Evolutionary conservation across 129 eudicot species (phyloP).

Genomic region (Heracleum sosnowskyi): DNA sequence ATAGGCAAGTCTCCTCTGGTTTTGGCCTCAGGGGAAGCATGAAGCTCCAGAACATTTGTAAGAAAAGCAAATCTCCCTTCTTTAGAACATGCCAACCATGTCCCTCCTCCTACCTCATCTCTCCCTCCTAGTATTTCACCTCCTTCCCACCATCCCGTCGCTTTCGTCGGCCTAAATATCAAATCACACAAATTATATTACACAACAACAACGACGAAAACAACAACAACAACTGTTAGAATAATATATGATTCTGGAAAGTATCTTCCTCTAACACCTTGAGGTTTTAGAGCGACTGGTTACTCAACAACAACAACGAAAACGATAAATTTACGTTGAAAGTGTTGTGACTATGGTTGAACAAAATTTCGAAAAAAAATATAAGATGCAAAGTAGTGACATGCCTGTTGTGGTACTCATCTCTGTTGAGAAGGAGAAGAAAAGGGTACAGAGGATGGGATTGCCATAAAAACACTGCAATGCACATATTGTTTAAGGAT

Average conservation of each 20-base stretch:
- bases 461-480: slow-evolving; percentile 72
- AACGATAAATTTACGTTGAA: too few species aligned
- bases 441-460: slow-evolving; percentile 67
- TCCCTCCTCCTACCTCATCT: slow-evolving; percentile 78
- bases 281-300: too few species aligned
- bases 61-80: slow-evolving; percentile 60
- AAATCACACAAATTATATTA: not conserved
- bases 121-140: slow-evolving; percentile 68
- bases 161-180: slow-evolving; percentile 44
- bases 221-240: too few species aligned
- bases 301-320: too few species aligned
- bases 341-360: too few species aligned
- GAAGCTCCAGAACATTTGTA: slow-evolving; percentile 68
- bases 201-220: not conserved
- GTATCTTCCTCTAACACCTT: too few species aligned
- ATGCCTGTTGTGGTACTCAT: slow-evolving; percentile 75
- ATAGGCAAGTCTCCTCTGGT: slow-evolving; percentile 74
- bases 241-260: too few species aligned
- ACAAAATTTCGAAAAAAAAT: too few species aligned
- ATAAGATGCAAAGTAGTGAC: not conserved
- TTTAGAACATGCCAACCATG: slow-evolving; percentile 66
- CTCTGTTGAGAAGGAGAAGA: slow-evolving; percentile 72
- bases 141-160: slow-evolving; percentile 79
- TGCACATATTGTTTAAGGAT: slow-evolving; percentile 36
- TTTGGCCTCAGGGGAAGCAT: slow-evolving; percentile 37